Evolutionary conservation across 768 basidiomycete species (phyloP), one percentile per base, ranked within the genome.

Genomic region (Boletellus sp.): DNA sequence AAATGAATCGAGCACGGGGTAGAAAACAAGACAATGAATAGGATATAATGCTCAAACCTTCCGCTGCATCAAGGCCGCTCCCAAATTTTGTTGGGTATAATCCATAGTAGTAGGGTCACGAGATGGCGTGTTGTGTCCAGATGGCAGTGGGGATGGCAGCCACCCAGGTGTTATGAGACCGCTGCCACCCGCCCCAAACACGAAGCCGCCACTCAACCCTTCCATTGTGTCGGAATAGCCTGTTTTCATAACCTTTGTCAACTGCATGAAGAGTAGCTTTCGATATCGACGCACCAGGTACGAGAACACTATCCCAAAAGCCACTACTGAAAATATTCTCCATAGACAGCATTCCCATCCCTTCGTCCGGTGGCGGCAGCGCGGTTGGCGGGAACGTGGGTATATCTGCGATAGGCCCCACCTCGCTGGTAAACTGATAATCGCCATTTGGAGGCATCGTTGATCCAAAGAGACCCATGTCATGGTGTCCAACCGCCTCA

Each of bases 311-410:
- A 66, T 92, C 91, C 91, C 90, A 93, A 66, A 93, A 93, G 36
- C 81, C 82, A 51, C 75, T 81, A 52, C 81, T 85, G 45, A 93
- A 72, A 37, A 92, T 84, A 59, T 81, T 85, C 58, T 92, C 90
- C 85, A 93, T 90, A 44, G 87, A 84, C 53, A 92, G 62, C 71
- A 77, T 67, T 36, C 75, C 76, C 50, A 65, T 63, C 40, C 66
- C 64, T 52, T 72, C 72, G 64, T 70, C 70, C 32, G 74, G 64
- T 33, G 64, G 41, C 47, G 76, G 74, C 48, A 81, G 84, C 85
- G 90, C 90, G 45, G 85, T 90, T n/a, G 90, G 90, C 42, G 89
- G 90, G 78, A 91, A 91, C 47, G 83, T 89, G 41, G 85, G 80
- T 59, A 91, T 83, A 64, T 91, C 89, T 53, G 78, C 80, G 15